Conservation (phyloP, 805 yeast genomes). For the Schizosaccharomyces cryophilus region DNA sequence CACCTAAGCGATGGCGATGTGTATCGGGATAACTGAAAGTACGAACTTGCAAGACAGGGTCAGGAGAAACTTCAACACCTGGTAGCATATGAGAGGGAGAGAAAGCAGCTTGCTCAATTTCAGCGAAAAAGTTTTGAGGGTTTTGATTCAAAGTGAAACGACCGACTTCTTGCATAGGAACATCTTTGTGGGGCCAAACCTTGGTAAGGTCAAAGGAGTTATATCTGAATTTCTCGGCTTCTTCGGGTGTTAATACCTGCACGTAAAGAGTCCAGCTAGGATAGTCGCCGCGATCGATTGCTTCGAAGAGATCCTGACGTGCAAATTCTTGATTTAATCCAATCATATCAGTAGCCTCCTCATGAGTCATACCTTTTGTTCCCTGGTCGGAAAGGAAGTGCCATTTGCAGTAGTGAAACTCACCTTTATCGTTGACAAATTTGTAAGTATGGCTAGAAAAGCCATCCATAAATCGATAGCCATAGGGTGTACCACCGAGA, state of each 20-base stretch:
- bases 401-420: slow-evolving; percentile 51
- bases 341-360: slow-evolving; percentile 23
- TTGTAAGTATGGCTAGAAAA: slow-evolving; percentile 68
- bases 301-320: slow-evolving; percentile 54
- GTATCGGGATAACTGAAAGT: slow-evolving; percentile 67
- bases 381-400: slow-evolving; percentile 50
- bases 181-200: slow-evolving; percentile 72
- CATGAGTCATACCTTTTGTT: slow-evolving; percentile 20
- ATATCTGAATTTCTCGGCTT: slow-evolving; percentile 51
- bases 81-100: slow-evolving; percentile 72
- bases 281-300: slow-evolving; percentile 49
- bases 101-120: slow-evolving; percentile 65
- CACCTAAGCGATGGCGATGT: slow-evolving; percentile 55
- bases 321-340: slow-evolving; percentile 64
- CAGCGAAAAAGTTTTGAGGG: slow-evolving; percentile 64
- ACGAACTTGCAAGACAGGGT: slow-evolving; percentile 57
- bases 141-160: slow-evolving; percentile 55
- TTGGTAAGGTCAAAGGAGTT: slow-evolving; percentile 78
- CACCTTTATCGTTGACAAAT: slow-evolving; percentile 26
- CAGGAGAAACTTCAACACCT: slow-evolving; percentile 59
- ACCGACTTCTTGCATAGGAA: slow-evolving; percentile 72
- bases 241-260: slow-evolving; percentile 66
- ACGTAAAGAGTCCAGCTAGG: slow-evolving; percentile 74
- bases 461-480: slow-evolving; percentile 58
- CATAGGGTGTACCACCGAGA: slow-evolving; percentile 51